Percentiles rank a stretch among this genome's conserved stretches.
These are phyloP conservation scores for Trichoderma koningiopsis DNA, from an alignment of 2,329 filamentous ascomycete genomes.

Conservation along the genomic window DNA sequence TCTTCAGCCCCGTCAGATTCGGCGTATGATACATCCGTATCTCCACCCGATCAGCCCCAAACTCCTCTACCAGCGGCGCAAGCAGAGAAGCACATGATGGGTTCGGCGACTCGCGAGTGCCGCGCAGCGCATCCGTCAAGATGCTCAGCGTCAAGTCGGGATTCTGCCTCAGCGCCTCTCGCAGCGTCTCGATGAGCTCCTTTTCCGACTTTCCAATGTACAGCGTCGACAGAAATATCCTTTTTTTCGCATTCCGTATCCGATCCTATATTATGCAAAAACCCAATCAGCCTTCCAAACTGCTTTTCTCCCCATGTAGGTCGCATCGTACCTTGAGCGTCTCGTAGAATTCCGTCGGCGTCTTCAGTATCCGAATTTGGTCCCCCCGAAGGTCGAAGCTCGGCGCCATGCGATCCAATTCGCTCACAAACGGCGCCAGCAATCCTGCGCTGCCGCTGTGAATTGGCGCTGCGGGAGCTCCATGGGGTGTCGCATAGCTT, in stretches of 20 bases:
- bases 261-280: constrained; percentile 59
- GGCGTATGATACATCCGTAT: constrained; percentile 98
- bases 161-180: constrained; percentile 72
- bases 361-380: constrained; percentile 75
- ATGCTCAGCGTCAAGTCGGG: constrained; percentile 81
- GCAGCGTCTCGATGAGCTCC: constrained; percentile 80
- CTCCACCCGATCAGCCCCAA: constrained; percentile 81
- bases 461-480: constrained; percentile 33
- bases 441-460: constrained; percentile 39
- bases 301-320: neutral
- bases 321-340: constrained; percentile 72
- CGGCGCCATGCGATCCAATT: constrained; percentile 88
- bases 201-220: constrained; percentile 94
- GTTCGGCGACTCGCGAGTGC: constrained; percentile 85
- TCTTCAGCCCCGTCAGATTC: constrained; percentile 84
- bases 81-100: constrained; percentile 87
- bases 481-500: constrained; percentile 44
- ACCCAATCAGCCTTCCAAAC: constrained; percentile 16
- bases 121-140: constrained; percentile 85
- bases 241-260: constrained; percentile 74
- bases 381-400: constrained; percentile 83
- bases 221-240: constrained; percentile 91
- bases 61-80: constrained; percentile 78
- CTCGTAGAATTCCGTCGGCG: constrained; percentile 87
- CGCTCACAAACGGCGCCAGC: constrained; percentile 60